Conservation (phyloP, 257 asterid species). For the Fraxinus cuspidata region DNA sequence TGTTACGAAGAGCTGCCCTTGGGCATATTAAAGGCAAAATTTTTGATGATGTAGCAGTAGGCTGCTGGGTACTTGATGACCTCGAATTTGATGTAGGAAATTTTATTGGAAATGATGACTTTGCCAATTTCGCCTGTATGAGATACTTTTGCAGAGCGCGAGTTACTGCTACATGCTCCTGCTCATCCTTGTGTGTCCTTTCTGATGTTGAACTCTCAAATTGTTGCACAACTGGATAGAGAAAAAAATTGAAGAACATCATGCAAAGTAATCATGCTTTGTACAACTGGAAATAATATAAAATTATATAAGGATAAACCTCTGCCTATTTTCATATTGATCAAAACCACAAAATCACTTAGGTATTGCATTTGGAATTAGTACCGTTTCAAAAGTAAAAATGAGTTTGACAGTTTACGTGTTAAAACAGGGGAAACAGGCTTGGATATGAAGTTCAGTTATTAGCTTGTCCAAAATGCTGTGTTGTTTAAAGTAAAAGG, state of each 20-base stretch:
- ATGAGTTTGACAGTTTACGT: neutral
- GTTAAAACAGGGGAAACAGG: neutral
- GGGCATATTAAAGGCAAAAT: constrained; percentile 91
- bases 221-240: constrained; percentile 73
- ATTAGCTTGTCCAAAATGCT: neutral
- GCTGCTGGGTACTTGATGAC: constrained; percentile 56
- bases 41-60: constrained; percentile 74
- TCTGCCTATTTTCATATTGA: neutral
- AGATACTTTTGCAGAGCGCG: constrained; percentile 85
- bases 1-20: constrained; percentile 55
- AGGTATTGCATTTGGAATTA: neutral
- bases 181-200: constrained; percentile 70
- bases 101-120: constrained; percentile 66
- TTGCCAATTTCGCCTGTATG: constrained; percentile 63
- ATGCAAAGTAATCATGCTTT: neutral
- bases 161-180: constrained; percentile 90
- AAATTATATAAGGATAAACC: neutral
- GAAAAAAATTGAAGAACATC: constrained; percentile 13
- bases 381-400: neutral
- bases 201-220: constrained; percentile 58
- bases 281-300: neutral
- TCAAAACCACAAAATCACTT: neutral
- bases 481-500: neutral
- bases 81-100: constrained; percentile 65
- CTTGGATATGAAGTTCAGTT: neutral